These are phyloP conservation scores for Corylus avellana DNA, from an alignment of 306 rosid species.

Conservation along the genomic window DNA sequence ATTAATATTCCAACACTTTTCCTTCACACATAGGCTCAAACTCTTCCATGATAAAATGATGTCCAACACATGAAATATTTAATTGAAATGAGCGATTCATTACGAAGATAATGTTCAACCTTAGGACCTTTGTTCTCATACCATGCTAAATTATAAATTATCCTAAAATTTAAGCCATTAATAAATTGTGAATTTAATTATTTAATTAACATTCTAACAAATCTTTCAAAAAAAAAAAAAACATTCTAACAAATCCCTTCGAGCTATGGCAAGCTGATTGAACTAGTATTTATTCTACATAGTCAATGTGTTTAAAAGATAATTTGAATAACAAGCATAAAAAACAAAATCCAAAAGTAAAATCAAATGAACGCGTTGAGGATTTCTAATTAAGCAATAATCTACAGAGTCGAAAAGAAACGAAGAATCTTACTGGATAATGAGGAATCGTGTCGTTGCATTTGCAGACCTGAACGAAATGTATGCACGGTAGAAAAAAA, in stretches of 20 bases:
- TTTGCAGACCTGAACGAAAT: slow-evolving; percentile 56
- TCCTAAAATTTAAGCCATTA: too few relatives aligned
- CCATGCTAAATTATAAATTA: too few relatives aligned
- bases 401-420: not conserved
- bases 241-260: slow-evolving; percentile 11
- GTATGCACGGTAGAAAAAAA: not conserved
- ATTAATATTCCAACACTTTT: too few relatives aligned
- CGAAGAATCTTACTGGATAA: slow-evolving; percentile 55
- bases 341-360: not conserved
- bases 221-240: too few relatives aligned
- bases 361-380: not conserved
- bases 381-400: not conserved
- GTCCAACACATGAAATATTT: too few relatives aligned
- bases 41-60: too few relatives aligned
- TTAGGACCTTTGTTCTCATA: too few relatives aligned
- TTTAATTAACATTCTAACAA: too few relatives aligned
- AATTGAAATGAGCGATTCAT: too few relatives aligned
- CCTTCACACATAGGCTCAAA: too few relatives aligned
- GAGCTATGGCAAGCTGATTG: slow-evolving; percentile 25
- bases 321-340: not conserved
- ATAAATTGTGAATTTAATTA: too few relatives aligned
- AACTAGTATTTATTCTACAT: slow-evolving; percentile 21
- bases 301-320: not conserved
- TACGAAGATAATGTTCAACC: too few relatives aligned
- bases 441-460: slow-evolving; percentile 61